Evolutionary conservation across 2,329 filamentous ascomycete genomes (phyloP).

Genomic region (Neoscytalidium dimidiatum): DNA sequence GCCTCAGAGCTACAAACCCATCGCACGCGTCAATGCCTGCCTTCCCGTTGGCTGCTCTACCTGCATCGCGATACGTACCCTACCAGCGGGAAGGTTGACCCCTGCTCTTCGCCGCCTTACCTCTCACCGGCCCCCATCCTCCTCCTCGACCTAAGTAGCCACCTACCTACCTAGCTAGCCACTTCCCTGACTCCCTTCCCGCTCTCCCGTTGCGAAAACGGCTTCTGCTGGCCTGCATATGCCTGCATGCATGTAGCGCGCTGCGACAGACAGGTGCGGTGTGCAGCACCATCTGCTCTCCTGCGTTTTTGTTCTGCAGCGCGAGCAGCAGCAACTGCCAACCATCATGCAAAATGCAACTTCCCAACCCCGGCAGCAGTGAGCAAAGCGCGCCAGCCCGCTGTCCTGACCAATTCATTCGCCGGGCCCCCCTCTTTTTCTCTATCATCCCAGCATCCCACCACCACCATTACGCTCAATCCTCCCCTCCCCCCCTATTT

Average conservation of each 20-base stretch:
- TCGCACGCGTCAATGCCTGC: too few species aligned
- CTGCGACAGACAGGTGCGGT: background rate
- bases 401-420: too few species aligned
- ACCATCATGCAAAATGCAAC: background rate
- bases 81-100: too few species aligned
- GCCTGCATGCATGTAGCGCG: background rate
- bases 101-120: background rate
- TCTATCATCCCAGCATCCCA: too few species aligned
- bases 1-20: background rate
- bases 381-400: background rate
- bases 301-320: background rate
- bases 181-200: background rate
- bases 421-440: too few species aligned
- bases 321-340: background rate
- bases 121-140: background rate
- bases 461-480: too few species aligned
- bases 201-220: background rate
- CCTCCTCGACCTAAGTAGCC: too few species aligned
- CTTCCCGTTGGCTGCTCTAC: background rate
- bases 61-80: background rate
- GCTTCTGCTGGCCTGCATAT: constrained; percentile 10
- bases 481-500: too few species aligned
- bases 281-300: background rate
- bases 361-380: background rate
- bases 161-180: too few species aligned